Percentiles rank a stretch among this genome's conserved stretches.
These are phyloP conservation scores for Yamadazyma trypodendri DNA, from an alignment of 1,139 yeast genomes.

Conservation along the genomic window DNA sequence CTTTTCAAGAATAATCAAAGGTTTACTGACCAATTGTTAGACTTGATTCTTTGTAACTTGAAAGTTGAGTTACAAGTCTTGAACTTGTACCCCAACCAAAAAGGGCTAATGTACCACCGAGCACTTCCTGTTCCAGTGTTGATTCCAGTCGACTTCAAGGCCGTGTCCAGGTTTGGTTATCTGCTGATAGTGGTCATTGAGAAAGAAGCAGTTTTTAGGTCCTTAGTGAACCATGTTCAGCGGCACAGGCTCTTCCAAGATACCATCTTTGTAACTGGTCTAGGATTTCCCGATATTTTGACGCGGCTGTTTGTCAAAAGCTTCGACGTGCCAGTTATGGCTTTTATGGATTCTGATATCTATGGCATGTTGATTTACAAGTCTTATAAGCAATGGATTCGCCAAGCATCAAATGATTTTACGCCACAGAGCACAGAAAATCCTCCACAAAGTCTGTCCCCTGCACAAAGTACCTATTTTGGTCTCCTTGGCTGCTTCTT, in stretches of 20 bases:
- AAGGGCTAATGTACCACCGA: constrained; percentile 55
- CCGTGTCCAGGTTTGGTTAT: neutral
- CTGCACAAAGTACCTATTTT: constrained; percentile 6
- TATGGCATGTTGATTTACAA: constrained; percentile 64
- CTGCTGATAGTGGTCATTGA: constrained; percentile 53
- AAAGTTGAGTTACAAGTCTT: constrained; percentile 27
- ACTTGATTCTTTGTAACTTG: constrained; percentile 26
- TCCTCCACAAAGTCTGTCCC: too few relatives aligned
- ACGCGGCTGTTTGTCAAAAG: constrained; percentile 25
- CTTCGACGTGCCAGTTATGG: constrained; percentile 36
- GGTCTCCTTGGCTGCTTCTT: constrained; percentile 31
- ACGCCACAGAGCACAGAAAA: neutral
- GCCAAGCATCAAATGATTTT: neutral
- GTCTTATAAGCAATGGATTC: constrained; percentile 23
- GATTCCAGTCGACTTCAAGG: constrained; percentile 22
- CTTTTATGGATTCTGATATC: constrained; percentile 59
- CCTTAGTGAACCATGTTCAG: constrained; percentile 25
- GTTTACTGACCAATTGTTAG: constrained; percentile 42
- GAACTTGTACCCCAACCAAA: constrained; percentile 58
- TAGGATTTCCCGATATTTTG: constrained; percentile 59
- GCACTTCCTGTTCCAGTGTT: constrained; percentile 22
- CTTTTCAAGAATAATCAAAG: constrained; percentile 38
- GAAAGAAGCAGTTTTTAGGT: constrained; percentile 56
- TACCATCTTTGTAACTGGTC: constrained; percentile 53
- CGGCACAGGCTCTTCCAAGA: constrained; percentile 15